Evolutionary conservation across 2,329 filamentous ascomycete species (phyloP).

Genomic region (Aureobasidium namibiae): DNA sequence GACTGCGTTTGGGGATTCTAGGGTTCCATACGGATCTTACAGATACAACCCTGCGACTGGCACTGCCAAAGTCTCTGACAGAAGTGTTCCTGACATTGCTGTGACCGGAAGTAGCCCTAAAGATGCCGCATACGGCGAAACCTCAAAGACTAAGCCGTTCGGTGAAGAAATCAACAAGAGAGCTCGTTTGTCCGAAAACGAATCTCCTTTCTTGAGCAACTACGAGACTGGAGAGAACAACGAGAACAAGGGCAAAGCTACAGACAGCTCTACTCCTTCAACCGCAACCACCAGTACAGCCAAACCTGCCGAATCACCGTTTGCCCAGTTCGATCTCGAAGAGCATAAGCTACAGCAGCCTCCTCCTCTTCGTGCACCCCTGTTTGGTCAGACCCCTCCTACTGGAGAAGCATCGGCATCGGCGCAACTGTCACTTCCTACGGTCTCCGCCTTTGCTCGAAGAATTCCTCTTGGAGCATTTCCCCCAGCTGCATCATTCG

Average conservation of each 20-base stretch:
- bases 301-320: too few relatives aligned
- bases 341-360: too few relatives aligned
- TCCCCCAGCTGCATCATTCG: too few relatives aligned
- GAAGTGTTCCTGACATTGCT: not conserved
- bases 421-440: too few relatives aligned
- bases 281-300: not conserved
- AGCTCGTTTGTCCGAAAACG: not conserved
- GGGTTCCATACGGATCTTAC: not conserved
- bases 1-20: not conserved
- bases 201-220: too few relatives aligned
- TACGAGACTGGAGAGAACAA: not conserved
- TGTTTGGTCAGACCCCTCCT: too few relatives aligned
- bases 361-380: too few relatives aligned
- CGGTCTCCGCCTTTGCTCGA: too few relatives aligned
- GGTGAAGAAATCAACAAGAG: not conserved
- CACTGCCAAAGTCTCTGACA: not conserved
- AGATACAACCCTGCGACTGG: not conserved
- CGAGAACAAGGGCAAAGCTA: not conserved
- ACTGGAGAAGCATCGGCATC: too few relatives aligned
- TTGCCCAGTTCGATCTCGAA: too few relatives aligned
- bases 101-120: too few relatives aligned
- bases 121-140: not conserved
- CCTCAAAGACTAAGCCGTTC: not conserved
- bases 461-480: too few relatives aligned
- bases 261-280: not conserved